phyloP scores from a whole-genome alignment of 192 early-diverging fungal species.

The Rhizoclosmatium globosum region DNA sequence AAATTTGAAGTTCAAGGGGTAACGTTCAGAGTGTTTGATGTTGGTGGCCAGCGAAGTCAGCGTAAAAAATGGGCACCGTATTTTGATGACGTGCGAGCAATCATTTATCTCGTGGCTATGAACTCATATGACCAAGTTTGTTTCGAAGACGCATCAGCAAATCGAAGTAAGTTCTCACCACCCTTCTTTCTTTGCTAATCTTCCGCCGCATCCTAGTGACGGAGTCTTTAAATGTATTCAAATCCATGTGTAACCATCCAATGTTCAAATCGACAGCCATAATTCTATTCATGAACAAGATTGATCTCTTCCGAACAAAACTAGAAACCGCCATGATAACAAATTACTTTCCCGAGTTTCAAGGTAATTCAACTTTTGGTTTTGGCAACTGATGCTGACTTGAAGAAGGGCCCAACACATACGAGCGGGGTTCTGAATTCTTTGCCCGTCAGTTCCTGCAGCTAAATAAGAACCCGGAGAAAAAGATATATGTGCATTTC shows the following conservation, averaged over 20 bases:
- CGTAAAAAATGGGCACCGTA: slow-evolving; percentile 73
- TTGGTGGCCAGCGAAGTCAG: slow-evolving; percentile 71
- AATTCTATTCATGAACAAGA: slow-evolving; percentile 74
- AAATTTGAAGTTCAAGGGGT: slow-evolving; percentile 63
- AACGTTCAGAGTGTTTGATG: slow-evolving; percentile 67
- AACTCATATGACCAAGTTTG: slow-evolving; percentile 68
- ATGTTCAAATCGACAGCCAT: slow-evolving; percentile 60
- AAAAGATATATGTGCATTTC: slow-evolving; percentile 67
- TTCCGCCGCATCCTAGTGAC: slow-evolving; percentile 37
- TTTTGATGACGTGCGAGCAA: slow-evolving; percentile 70
- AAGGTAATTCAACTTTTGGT: slow-evolving; percentile 40
- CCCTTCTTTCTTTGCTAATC: neutral
- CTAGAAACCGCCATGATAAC: slow-evolving; percentile 52
- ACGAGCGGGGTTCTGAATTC: slow-evolving; percentile 55
- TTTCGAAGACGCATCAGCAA: slow-evolving; percentile 63
- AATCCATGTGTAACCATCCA: slow-evolving; percentile 48
- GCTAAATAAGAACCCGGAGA: slow-evolving; percentile 51
- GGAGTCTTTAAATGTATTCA: slow-evolving; percentile 50
- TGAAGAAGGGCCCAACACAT: slow-evolving; percentile 52
- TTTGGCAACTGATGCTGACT: neutral
- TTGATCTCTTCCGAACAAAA: slow-evolving; percentile 68
- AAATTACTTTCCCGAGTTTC: slow-evolving; percentile 64
- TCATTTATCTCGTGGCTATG: slow-evolving; percentile 69
- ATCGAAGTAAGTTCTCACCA: slow-evolving; percentile 49
- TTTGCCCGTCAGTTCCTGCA: slow-evolving; percentile 52